Conservation (phyloP, 2,329 filamentous ascomycete genomes). For the Beauveria scarabaeidicola region DNA sequence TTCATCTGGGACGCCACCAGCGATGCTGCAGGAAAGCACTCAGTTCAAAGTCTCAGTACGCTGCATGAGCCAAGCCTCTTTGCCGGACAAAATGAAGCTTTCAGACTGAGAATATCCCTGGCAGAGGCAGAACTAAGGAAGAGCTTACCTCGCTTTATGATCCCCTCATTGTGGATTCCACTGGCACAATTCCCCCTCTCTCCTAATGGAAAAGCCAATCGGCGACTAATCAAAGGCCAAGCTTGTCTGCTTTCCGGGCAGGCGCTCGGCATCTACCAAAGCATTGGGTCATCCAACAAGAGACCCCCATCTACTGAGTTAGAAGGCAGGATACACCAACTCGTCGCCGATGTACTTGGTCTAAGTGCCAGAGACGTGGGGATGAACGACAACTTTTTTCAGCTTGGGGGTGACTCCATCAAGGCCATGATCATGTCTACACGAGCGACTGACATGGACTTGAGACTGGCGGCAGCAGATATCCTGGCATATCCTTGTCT, state of each 20-base stretch:
- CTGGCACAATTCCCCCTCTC: neutral
- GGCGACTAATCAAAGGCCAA: neutral
- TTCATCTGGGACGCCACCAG: neutral
- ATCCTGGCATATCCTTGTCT: slow-evolving; percentile 24
- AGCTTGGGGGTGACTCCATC: slow-evolving; percentile 36
- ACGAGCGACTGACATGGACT: neutral
- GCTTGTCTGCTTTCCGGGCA: neutral
- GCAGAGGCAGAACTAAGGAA: neutral
- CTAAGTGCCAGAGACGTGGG: slow-evolving; percentile 19
- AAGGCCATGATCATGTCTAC: slow-evolving; percentile 26
- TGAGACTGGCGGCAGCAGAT: slow-evolving; percentile 26
- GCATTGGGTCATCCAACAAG: neutral
- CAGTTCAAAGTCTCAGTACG: neutral
- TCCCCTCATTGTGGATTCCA: neutral
- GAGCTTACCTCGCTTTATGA: neutral
- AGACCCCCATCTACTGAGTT: neutral
- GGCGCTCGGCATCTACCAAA: neutral
- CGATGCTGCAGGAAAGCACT: neutral
- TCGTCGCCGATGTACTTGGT: slow-evolving; percentile 6
- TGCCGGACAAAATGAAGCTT: neutral
- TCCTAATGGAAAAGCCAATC: neutral
- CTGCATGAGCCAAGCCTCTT: neutral
- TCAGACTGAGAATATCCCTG: neutral
- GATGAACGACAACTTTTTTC: slow-evolving; percentile 35
- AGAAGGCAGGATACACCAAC: neutral